Percentiles rank a stretch among this genome's conserved stretches.
phyloP scores from a whole-genome alignment of 164 flowering plant genomes.

The Vitis rotundifolia region DNA sequence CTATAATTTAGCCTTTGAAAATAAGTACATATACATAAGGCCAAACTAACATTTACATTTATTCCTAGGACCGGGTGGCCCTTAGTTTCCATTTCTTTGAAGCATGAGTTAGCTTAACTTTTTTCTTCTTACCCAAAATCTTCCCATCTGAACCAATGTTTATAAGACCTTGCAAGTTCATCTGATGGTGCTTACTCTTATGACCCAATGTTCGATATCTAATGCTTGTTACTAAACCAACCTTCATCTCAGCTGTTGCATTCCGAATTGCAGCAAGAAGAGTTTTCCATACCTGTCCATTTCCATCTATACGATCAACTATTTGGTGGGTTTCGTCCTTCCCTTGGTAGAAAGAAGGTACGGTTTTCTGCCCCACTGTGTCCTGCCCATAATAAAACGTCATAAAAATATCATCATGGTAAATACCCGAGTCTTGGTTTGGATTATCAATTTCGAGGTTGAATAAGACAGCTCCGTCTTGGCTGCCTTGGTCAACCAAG shows the following conservation, averaged over 20 bases:
- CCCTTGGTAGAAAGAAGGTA: constrained; percentile 21
- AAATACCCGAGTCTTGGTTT: constrained; percentile 25
- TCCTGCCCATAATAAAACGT: constrained; percentile 18
- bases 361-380: constrained; percentile 14
- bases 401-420: constrained; percentile 24
- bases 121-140: constrained; percentile 37
- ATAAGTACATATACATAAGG: background rate
- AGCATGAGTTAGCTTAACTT: constrained; percentile 3
- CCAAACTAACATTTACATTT: background rate
- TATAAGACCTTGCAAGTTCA: constrained; percentile 19
- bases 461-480: constrained; percentile 15
- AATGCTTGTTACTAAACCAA: constrained; percentile 20
- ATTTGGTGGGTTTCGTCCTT: constrained; percentile 1
- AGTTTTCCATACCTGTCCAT: constrained; percentile 3
- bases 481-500: background rate
- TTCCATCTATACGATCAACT: background rate
- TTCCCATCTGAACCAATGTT: constrained; percentile 41
- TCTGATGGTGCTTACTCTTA: constrained; percentile 27
- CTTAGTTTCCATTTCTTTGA: constrained; percentile 17
- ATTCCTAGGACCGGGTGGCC: background rate
- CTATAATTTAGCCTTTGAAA: too few relatives aligned
- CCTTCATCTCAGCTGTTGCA: constrained; percentile 22
- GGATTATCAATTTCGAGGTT: constrained; percentile 33
- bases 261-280: constrained; percentile 14
- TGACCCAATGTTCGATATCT: constrained; percentile 15